Evolutionary conservation across 2,329 filamentous ascomycete species (phyloP).

Genomic region (Bipolaris zeicola): DNA sequence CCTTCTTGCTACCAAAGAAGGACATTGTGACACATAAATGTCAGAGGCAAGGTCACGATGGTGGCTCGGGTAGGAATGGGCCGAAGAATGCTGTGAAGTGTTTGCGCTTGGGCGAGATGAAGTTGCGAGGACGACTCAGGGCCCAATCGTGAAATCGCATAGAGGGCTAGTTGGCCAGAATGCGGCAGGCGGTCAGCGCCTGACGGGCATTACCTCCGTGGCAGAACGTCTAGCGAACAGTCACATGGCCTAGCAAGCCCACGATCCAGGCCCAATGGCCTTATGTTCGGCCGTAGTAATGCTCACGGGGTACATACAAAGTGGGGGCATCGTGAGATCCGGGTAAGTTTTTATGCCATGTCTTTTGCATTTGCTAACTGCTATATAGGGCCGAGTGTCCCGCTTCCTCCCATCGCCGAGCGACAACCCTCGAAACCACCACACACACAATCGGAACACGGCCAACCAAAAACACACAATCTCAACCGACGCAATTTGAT

Average conservation of each 20-base stretch:
- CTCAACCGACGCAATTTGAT: conserved; percentile 14
- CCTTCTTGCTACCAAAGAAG: conserved; percentile 31
- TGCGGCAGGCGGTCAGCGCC: conserved; percentile 34
- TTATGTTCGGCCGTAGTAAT: conserved; percentile 22
- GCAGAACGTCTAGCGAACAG: conserved; percentile 16
- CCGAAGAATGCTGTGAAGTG: conserved; percentile 14
- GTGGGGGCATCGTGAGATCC: conserved; percentile 12
- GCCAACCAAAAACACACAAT: conserved; percentile 15
- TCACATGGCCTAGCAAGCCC: conserved; percentile 35
- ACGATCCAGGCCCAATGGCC: conserved; percentile 38
- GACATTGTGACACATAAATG: conserved; percentile 13
- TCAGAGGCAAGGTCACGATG: conserved; percentile 3
- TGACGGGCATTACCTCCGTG: conserved; percentile 17
- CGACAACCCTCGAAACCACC: conserved; percentile 11
- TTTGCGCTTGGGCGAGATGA: conserved; percentile 12
- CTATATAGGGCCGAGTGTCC: conserved; percentile 19
- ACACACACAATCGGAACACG: conserved; percentile 9
- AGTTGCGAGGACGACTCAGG: conserved; percentile 19
- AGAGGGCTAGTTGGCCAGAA: conserved; percentile 15
- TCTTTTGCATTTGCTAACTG: conserved; percentile 22
- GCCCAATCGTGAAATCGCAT: conserved; percentile 34
- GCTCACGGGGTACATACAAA: conserved; percentile 24
- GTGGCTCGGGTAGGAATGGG: conserved; percentile 12
- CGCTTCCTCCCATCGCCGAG: neutral
- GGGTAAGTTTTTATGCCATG: conserved; percentile 22